Evolutionary conservation across 495 filamentous ascomycete genomes (phyloP).

Genomic region (Peziza echinospora): DNA sequence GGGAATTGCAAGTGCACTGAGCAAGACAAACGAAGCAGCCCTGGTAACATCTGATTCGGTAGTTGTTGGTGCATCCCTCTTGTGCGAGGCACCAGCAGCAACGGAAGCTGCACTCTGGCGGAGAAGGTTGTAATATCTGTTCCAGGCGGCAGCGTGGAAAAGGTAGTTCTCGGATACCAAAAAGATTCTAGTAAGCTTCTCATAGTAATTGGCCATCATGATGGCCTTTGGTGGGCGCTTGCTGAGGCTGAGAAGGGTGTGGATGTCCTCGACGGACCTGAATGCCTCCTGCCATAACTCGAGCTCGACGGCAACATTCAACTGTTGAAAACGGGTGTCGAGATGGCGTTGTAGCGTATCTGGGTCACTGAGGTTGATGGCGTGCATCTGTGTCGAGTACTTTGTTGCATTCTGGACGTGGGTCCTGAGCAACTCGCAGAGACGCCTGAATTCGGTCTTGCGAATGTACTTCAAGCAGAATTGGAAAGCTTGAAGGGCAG

Average conservation of each 20-base stretch:
- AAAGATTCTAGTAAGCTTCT: conserved; percentile 95
- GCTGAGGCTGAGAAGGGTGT: conserved; percentile 94
- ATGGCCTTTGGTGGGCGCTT: conserved; percentile 98
- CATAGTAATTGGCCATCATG: conserved; percentile 99
- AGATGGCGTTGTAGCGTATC: conserved; percentile 93
- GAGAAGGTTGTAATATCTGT: conserved; percentile 86
- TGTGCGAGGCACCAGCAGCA: conserved; percentile 62
- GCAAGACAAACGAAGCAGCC: conserved; percentile 85
- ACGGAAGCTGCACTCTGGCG: conserved; percentile 73
- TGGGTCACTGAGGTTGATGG: conserved; percentile 93
- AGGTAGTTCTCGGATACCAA: conserved; percentile 97
- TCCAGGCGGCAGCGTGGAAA: conserved; percentile 95
- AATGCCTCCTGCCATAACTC: conserved; percentile 99
- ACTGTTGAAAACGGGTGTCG: conserved; percentile 92
- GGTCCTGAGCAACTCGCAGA: conserved; percentile 93
- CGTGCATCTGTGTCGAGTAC: conserved; percentile 96
- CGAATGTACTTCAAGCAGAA: conserved; percentile 96
- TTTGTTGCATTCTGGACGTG: conserved; percentile 98
- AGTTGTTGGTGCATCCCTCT: conserved; percentile 71
- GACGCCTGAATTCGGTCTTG: conserved; percentile 96
- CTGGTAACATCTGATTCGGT: conserved; percentile 70
- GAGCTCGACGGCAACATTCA: conserved; percentile 93
- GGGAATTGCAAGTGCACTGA: conserved; percentile 85
- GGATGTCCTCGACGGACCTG: conserved; percentile 95
- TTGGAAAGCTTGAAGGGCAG: conserved; percentile 90